Conservation (phyloP, 257 asterid genomes). For the Nicotiana tabacum region DNA sequence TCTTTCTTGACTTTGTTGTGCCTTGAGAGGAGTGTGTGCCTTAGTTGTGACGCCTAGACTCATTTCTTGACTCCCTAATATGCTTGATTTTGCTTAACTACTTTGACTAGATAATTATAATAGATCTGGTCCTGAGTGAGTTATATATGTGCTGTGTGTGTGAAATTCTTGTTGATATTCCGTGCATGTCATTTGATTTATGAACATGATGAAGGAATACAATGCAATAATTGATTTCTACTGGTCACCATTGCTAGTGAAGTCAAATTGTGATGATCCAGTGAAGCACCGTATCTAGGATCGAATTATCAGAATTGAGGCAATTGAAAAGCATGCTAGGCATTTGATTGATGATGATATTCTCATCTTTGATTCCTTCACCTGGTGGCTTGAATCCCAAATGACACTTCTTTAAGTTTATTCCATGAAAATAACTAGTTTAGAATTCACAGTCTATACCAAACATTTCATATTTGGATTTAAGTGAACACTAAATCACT, state of each 20-base stretch:
- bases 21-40: no score
- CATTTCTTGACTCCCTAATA: no score
- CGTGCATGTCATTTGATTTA: not conserved
- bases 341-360: slow-evolving; percentile 46
- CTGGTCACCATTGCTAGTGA: slow-evolving; percentile 47
- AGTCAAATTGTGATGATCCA: slow-evolving; percentile 43
- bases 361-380: slow-evolving; percentile 40
- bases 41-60: no score
- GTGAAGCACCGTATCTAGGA: slow-evolving; percentile 23
- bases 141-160: no score
- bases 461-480: not conserved
- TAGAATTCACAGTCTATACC: not conserved
- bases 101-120: no score
- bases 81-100: no score
- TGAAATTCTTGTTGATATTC: no score
- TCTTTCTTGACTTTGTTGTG: no score
- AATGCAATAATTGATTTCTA: slow-evolving; percentile 41
- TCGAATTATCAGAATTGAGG: slow-evolving; percentile 27
- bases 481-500: not conserved
- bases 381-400: slow-evolving; percentile 38
- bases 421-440: not conserved
- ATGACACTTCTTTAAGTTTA: slow-evolving; percentile 39
- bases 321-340: slow-evolving; percentile 48
- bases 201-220: slow-evolving; percentile 29
- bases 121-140: no score